These are phyloP conservation scores for Zygosaccharomyces siamensis DNA, from an alignment of 805 yeast species.

Conservation along the genomic window DNA sequence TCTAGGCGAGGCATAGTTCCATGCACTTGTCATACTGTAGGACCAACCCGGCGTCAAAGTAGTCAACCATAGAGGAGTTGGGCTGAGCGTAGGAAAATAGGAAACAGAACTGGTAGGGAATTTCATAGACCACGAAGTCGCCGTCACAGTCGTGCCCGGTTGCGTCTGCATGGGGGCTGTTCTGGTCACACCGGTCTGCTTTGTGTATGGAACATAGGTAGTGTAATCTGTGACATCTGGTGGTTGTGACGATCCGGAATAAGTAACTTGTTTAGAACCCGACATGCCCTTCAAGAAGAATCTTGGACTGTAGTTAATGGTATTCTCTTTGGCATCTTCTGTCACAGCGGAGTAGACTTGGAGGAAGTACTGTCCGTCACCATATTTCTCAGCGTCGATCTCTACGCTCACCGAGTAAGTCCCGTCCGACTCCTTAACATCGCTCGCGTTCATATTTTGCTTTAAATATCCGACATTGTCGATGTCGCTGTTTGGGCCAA, in stretches of 20 bases:
- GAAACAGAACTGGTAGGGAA: conserved; percentile 66
- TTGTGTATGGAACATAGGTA: conserved; percentile 57
- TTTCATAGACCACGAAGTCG: conserved; percentile 58
- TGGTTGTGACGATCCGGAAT: conserved; percentile 43
- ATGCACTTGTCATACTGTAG: conserved; percentile 55
- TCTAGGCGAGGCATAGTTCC: conserved; percentile 70
- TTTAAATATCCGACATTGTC: conserved; percentile 37
- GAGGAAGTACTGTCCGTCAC: conserved; percentile 65
- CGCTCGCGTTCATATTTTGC: conserved; percentile 25
- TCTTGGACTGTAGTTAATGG: conserved; percentile 65
- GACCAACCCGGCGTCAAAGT: conserved; percentile 86
- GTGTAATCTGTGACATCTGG: conserved; percentile 36
- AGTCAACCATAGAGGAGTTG: conserved; percentile 40
- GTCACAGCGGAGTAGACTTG: conserved; percentile 52
- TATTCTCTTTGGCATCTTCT: conserved; percentile 38
- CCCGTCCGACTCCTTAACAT: conserved; percentile 26
- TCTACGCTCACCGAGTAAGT: conserved; percentile 38
- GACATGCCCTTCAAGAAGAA: conserved; percentile 67
- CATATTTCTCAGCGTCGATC: conserved; percentile 43
- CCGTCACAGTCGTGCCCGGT: conserved; percentile 69
- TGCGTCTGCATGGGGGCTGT: conserved; percentile 93
- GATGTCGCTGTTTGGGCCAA: conserved; percentile 57
- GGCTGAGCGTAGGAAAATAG: conserved; percentile 45
- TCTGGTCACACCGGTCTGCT: conserved; percentile 72
- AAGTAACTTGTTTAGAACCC: conserved; percentile 53